A percentile compares a stretch with the other conserved stretches of the same genome.
These are phyloP conservation scores for Cryptosporidium sp. DNA, from an alignment of 169 alveolate species.

Conservation along the genomic window DNA sequence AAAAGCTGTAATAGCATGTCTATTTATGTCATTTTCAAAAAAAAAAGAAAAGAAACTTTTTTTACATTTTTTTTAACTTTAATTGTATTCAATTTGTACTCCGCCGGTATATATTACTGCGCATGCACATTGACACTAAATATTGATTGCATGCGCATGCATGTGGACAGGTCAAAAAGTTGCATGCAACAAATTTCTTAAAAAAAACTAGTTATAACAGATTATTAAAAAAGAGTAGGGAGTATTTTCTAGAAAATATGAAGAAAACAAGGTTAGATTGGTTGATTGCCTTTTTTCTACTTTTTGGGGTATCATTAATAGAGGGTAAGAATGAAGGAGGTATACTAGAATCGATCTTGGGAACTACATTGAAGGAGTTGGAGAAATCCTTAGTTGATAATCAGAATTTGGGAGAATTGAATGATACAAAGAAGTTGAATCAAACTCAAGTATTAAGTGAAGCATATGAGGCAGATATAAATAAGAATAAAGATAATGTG, in stretches of 20 bases:
- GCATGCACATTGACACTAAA: slow-evolving; percentile 32
- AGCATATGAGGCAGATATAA: slow-evolving; percentile 42
- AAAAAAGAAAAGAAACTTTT: background rate
- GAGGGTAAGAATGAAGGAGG: slow-evolving; percentile 67
- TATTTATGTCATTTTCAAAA: background rate
- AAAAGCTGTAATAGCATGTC: background rate
- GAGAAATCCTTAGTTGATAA: slow-evolving; percentile 28
- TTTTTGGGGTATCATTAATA: slow-evolving; percentile 42
- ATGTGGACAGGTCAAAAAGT: slow-evolving; percentile 49
- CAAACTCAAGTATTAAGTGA: slow-evolving; percentile 39
- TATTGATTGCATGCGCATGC: slow-evolving; percentile 20
- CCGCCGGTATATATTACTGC: slow-evolving; percentile 21
- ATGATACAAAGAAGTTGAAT: slow-evolving; percentile 21
- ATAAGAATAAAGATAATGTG: background rate
- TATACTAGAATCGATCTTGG: slow-evolving; percentile 52
- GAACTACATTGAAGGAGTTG: slow-evolving; percentile 43
- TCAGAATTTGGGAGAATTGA: background rate
- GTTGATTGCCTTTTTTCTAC: slow-evolving; percentile 35
- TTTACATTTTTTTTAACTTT: background rate
- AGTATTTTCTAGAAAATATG: slow-evolving; percentile 38
- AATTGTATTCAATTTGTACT: slow-evolving; percentile 1
- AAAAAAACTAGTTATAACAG: background rate
- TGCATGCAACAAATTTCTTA: slow-evolving; percentile 12
- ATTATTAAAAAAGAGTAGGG: slow-evolving; percentile 8
- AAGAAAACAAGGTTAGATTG: slow-evolving; percentile 69